Conservation (phyloP, 2,329 filamentous ascomycete genomes). For the Epichloe brachyelytri region DNA sequence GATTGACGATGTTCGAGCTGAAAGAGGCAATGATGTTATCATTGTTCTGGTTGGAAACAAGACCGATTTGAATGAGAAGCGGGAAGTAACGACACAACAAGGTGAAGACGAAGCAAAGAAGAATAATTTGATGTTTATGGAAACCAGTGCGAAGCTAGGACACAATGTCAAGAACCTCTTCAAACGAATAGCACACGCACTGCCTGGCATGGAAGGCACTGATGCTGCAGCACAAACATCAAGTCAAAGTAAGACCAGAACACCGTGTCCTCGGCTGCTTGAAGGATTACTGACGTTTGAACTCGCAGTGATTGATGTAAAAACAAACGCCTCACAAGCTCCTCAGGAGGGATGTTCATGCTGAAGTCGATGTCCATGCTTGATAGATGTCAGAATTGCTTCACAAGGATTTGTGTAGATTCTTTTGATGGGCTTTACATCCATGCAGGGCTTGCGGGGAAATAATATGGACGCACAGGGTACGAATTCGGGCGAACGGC, state of each 20-base stretch:
- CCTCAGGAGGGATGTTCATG: slow-evolving; percentile 57
- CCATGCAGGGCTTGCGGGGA: background rate
- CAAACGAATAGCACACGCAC: slow-evolving; percentile 92
- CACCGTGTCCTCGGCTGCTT: background rate
- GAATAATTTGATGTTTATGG: slow-evolving; percentile 97
- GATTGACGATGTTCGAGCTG: slow-evolving; percentile 95
- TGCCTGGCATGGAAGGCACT: slow-evolving; percentile 94
- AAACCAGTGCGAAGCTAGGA: slow-evolving; percentile 94
- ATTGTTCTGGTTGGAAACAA: slow-evolving; percentile 98
- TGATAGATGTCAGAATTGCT: background rate
- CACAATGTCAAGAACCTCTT: slow-evolving; percentile 98
- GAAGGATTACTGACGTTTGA: slow-evolving; percentile 11
- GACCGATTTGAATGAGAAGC: slow-evolving; percentile 96
- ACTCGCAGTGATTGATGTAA: slow-evolving; percentile 75
- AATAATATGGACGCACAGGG: background rate
- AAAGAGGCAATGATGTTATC: slow-evolving; percentile 96
- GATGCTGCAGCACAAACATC: slow-evolving; percentile 60
- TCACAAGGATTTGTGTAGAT: background rate
- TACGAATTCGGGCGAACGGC: background rate
- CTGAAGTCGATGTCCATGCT: slow-evolving; percentile 11
- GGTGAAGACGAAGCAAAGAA: slow-evolving; percentile 97
- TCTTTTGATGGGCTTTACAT: background rate
- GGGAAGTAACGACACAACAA: slow-evolving; percentile 90
- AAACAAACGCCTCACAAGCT: slow-evolving; percentile 59
- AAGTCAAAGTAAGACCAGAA: slow-evolving; percentile 56